Percentiles rank a stretch among this genome's conserved stretches.
Conservation (phyloP, 2,329 filamentous ascomycete species). For the Calonectria hongkongensis region DNA sequence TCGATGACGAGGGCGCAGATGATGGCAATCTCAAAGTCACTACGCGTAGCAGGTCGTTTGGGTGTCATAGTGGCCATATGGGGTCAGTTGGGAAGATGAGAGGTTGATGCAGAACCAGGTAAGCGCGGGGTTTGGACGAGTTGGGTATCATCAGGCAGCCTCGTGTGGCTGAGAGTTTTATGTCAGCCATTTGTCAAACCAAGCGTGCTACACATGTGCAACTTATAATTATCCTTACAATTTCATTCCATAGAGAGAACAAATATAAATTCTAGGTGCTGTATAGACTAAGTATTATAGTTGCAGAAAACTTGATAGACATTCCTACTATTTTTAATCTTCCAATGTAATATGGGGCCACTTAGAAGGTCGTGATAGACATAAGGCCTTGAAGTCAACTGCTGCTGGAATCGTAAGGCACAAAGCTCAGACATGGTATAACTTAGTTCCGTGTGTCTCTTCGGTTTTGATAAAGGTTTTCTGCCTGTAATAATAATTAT, state of each 20-base stretch:
- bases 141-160: background rate
- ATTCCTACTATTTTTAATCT: no score
- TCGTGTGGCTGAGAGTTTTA: background rate
- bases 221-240: background rate
- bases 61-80: background rate
- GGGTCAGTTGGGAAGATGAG: background rate
- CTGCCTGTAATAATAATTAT: no score
- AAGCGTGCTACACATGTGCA: background rate
- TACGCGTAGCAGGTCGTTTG: background rate
- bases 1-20: conserved; percentile 49
- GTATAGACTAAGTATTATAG: no score
- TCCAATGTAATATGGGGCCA: no score
- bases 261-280: background rate
- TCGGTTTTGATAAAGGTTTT: no score
- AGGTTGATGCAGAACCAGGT: background rate
- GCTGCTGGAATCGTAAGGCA: no score
- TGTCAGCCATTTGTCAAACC: background rate
- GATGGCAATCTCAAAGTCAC: conserved; percentile 44
- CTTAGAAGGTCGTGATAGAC: no score
- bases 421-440: no score
- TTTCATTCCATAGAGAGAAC: background rate
- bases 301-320: no score
- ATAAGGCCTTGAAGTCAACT: no score
- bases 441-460: no score
- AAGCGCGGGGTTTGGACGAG: background rate